Evolutionary conservation across 768 basidiomycete species (phyloP), one percentile per base, ranked within the genome.

Genomic region (Lenzites betulinus): DNA sequence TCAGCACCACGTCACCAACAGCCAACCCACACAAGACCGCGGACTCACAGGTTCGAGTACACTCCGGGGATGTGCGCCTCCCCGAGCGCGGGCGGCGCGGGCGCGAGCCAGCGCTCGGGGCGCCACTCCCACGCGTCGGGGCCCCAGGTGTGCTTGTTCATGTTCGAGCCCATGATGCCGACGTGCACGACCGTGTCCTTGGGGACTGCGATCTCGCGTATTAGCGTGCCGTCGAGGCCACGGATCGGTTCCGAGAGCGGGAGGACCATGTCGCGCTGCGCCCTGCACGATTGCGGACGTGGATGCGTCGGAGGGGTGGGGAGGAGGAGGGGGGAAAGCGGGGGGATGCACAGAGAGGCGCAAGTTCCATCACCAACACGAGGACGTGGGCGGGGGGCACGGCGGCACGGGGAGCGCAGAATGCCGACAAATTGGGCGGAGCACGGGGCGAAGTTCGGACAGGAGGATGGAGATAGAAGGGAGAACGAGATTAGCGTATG

Each of bases 181-280:
- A 80, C 66, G 20, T 69, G 71, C 7, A 84, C 64, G 7, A 64
- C 57, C 1, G 77, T 77, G 36, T 76, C 79, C 61, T 77, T 75
- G 3, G 79, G 62, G 7, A 82, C 69, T 4, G 60, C 64, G 20
- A 82, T 66, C 46, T 66, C 63, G 57, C 44, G 48, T 36, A 67
- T 58, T 7, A 66, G 38, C 11, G 58, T 38, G 33, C 67, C 67
- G 41, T 67, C 67, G 8, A 61, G 33, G n/a, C 62, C 60, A 18
- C 60, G 62, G 41, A 67, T 62, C 13, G 67, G 67, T 51, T 52
- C 39, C 16, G 67, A 64, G 5, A 67, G 64, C 7, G 64, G 67
- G 15, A 67, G 78, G 3, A 83, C 67, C 65, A 88, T 85, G 67
- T 88, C 78, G 73, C 69, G 61, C 44, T 11, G 68, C 42, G 28